Evolutionary conservation across 331 rosid genomes (phyloP).

Genomic region (Quercus phellos): DNA sequence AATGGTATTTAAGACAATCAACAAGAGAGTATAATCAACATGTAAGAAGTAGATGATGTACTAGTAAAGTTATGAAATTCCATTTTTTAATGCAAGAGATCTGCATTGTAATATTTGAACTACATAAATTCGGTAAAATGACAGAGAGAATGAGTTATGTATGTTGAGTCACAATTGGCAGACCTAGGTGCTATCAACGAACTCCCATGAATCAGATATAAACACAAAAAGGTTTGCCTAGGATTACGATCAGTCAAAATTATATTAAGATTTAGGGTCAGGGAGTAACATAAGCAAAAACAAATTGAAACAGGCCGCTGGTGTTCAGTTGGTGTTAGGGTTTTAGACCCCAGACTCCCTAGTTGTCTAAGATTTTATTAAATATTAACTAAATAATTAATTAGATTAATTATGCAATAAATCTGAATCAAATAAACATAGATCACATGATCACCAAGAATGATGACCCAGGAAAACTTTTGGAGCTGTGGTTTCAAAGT

Average conservation of each 20-base stretch:
- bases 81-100: neutral
- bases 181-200: slow-evolving; percentile 35
- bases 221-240: slow-evolving; percentile 18
- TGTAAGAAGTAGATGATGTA: neutral
- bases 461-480: too few species aligned
- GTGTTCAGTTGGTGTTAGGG: neutral
- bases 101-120: neutral
- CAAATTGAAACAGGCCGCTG: too few species aligned
- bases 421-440: too few species aligned
- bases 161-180: slow-evolving; percentile 33
- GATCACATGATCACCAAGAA: too few species aligned
- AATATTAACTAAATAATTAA: too few species aligned
- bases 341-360: too few species aligned
- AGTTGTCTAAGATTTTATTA: too few species aligned
- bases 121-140: neutral
- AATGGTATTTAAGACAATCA: neutral
- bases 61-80: neutral
- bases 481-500: too few species aligned
- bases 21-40: neutral
- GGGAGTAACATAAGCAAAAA: neutral
- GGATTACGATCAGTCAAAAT: slow-evolving; percentile 39
- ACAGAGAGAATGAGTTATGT: neutral
- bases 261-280: neutral
- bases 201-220: slow-evolving; percentile 40
- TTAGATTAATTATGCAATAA: too few species aligned